phyloP scores from a whole-genome alignment of 495 filamentous ascomycete species.

The Talaromyces thailandensis region DNA sequence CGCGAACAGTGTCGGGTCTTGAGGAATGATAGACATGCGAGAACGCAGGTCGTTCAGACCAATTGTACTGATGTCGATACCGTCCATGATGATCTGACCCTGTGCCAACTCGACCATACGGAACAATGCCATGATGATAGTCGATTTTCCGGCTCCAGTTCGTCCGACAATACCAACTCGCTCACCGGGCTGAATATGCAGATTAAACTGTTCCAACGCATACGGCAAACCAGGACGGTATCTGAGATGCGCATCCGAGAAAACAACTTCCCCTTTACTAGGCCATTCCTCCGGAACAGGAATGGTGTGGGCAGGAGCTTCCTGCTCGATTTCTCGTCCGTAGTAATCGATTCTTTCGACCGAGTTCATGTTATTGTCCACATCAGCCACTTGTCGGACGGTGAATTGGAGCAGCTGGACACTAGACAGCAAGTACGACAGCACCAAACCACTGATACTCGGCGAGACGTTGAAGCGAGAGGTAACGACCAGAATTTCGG shows the following conservation, averaged over 20 bases:
- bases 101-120: conserved; percentile 13
- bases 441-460: conserved; percentile 36
- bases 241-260: conserved; percentile 12
- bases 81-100: conserved; percentile 17
- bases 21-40: conserved; percentile 16
- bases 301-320: conserved; percentile 6
- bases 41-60: conserved; percentile 12
- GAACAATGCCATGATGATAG: conserved; percentile 15
- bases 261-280: conserved; percentile 11
- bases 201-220: conserved; percentile 12
- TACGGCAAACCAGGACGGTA: conserved; percentile 14
- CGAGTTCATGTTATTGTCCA: conserved; percentile 63
- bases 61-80: conserved; percentile 14
- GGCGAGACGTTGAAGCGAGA: conserved; percentile 10
- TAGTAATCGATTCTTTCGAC: conserved; percentile 63
- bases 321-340: conserved; percentile 5
- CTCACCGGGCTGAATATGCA: conserved; percentile 12
- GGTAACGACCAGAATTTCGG: conserved; percentile 17
- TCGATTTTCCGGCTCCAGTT: conserved; percentile 20
- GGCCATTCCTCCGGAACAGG: conserved; percentile 14
- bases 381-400: conserved; percentile 50
- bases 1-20: conserved; percentile 18
- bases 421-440: conserved; percentile 17
- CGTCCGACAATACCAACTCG: conserved; percentile 20
- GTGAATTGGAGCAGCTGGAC: conserved; percentile 44